Conservation (phyloP, 805 yeast genomes). For the Teunomyces stri region DNA sequence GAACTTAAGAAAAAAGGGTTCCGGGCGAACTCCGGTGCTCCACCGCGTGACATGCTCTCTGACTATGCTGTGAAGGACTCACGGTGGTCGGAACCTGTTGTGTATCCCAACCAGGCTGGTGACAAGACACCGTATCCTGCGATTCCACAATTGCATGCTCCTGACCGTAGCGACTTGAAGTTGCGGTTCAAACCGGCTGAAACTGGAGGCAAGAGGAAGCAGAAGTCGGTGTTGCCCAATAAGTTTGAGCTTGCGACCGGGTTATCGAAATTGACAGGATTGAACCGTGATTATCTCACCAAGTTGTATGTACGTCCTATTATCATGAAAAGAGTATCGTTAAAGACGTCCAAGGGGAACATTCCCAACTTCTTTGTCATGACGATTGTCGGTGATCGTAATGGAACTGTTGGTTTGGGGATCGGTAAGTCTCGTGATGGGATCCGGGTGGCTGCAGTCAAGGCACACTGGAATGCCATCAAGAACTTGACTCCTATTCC, state of each 20-base stretch:
- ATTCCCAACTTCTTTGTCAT: conserved; percentile 77
- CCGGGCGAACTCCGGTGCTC: conserved; percentile 46
- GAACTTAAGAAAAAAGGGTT: conserved; percentile 32
- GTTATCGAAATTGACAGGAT: conserved; percentile 63
- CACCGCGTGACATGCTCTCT: conserved; percentile 61
- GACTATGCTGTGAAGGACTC: conserved; percentile 73
- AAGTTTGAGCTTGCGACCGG: conserved; percentile 46
- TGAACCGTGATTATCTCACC: conserved; percentile 58
- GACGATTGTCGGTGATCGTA: conserved; percentile 87
- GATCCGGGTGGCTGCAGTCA: conserved; percentile 67
- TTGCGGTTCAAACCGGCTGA: conserved; percentile 31
- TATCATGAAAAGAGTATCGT: conserved; percentile 76
- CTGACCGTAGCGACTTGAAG: conserved; percentile 45
- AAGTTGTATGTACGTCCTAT: conserved; percentile 63
- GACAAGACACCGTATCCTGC: conserved; percentile 55
- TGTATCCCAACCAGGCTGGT: conserved; percentile 49
- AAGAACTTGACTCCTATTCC: conserved; percentile 80
- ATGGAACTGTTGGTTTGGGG: conserved; percentile 93
- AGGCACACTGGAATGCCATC: conserved; percentile 93
- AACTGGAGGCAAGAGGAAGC: conserved; percentile 12
- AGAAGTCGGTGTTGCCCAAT: conserved; percentile 9
- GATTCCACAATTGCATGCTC: conserved; percentile 52
- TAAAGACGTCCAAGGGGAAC: conserved; percentile 91
- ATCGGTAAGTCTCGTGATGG: conserved; percentile 88
- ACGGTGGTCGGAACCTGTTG: conserved; percentile 66